Evolutionary conservation across 345 rosid genomes (phyloP).

Genomic region (Dimocarpus longan): DNA sequence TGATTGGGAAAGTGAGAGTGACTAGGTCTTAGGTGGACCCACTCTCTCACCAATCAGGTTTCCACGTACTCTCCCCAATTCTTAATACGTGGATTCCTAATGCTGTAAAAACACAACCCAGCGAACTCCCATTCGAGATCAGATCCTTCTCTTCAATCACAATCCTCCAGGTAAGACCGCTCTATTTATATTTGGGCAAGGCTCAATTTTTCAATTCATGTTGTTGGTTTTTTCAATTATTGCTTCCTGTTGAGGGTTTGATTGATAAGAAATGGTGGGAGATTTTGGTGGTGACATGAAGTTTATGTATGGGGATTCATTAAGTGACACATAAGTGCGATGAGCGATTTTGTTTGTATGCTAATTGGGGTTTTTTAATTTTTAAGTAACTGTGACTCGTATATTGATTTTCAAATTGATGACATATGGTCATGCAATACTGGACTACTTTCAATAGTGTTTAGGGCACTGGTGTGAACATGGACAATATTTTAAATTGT

Average conservation of each 20-base stretch:
- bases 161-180: slow-evolving; percentile 13
- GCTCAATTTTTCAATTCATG: background rate
- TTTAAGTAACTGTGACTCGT: background rate
- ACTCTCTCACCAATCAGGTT: too few relatives aligned
- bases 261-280: background rate
- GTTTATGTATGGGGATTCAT: background rate
- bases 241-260: background rate
- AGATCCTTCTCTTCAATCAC: slow-evolving; percentile 11
- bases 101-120: too few relatives aligned
- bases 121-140: slow-evolving; percentile 4
- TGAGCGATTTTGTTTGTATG: background rate
- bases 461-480: background rate
- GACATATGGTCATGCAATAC: background rate
- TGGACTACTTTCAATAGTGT: background rate
- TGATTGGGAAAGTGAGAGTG: too few relatives aligned
- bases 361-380: background rate
- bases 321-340: background rate
- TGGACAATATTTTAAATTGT: too few relatives aligned
- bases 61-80: too few relatives aligned
- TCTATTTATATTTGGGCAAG: background rate
- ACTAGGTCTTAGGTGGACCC: too few relatives aligned
- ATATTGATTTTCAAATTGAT: background rate
- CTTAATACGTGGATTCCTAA: too few relatives aligned
- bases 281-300: background rate
- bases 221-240: too few relatives aligned